Evolutionary conservation across 352 stramenopile species (phyloP), one percentile per base, ranked within the genome.

Genomic region (Phytophthora quininea): DNA sequence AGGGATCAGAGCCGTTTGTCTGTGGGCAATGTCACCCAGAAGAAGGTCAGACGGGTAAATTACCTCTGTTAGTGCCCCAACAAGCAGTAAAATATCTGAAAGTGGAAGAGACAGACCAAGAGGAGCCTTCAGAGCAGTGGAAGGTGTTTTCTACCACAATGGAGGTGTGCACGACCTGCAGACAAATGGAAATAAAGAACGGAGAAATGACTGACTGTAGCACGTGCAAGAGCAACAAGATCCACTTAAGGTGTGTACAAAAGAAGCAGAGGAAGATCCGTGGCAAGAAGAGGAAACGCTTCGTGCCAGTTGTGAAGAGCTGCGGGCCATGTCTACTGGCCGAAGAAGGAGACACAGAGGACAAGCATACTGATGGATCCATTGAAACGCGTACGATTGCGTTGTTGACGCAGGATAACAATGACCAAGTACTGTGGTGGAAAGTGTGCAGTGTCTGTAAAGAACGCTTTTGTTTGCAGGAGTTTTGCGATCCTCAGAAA

Each of bases 161-260:
- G 52, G 73, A 88, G 33, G 72, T 91, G 14, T 91, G 85, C 51
- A 73, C 62, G 33, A 75, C 69, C 3, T 93, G 85, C 49, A 71
- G 81, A 38, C 81, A 91, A 45, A 69, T 90, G 49, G 64, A 85
- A 46, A 73, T 93, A 52, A 49, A n/a, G 4, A 12, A 54, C 0
- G 60, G 58, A 6, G 79, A 93, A 6, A 60, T 40, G 33, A 54
- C 11, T 12, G 67, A 31, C 0, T 90, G 82, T 47, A 54, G 37
- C 2, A 72, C 68, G 29, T 90, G 85, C 54, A 60, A 69, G 12
- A 35, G 50, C 6, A 4, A 61, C 0, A 32, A 38, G n/a, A 55
- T 79, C 31, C 71, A 90, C 49, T 70, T 67, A 27, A 64, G 54
- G 19, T 87, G 82, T 58, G 70, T 80, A n/a, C 19, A 58, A 12